Evolutionary conservation across 2,329 filamentous ascomycete genomes (phyloP).

Genomic region (Teratosphaeria destructans): DNA sequence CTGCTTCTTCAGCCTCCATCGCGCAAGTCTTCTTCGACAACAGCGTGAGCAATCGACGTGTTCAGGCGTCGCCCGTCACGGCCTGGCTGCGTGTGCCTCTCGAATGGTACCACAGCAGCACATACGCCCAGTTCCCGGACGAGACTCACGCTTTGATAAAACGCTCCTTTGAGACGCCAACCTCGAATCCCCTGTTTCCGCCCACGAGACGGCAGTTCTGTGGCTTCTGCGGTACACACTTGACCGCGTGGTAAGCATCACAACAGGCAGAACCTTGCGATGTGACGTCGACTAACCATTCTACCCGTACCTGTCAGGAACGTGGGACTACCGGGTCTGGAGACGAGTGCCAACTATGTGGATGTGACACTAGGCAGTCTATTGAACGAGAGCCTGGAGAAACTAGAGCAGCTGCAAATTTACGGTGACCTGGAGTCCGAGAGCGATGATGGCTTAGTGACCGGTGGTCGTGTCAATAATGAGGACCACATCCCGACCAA

Average conservation of each 20-base stretch:
- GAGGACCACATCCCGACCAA: constrained; percentile 1
- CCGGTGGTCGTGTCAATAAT: background rate
- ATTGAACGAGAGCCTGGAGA: constrained; percentile 56
- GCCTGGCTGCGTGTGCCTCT: constrained; percentile 78
- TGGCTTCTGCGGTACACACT: constrained; percentile 78
- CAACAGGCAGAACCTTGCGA: too few species aligned
- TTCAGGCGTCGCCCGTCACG: constrained; percentile 61
- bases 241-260: constrained; percentile 53
- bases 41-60: constrained; percentile 56
- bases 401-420: constrained; percentile 65
- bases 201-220: constrained; percentile 67
- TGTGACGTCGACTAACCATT: too few species aligned
- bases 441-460: constrained; percentile 16
- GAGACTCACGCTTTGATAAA: constrained; percentile 46
- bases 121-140: constrained; percentile 65
- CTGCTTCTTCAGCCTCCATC: constrained; percentile 42
- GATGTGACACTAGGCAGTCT: constrained; percentile 73
- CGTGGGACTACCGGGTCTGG: constrained; percentile 46
- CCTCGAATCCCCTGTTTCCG: constrained; percentile 46
- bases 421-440: constrained; percentile 24
- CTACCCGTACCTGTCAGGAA: constrained; percentile 33
- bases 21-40: constrained; percentile 68
- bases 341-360: constrained; percentile 65
- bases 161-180: constrained; percentile 32
- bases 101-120: constrained; percentile 66